phyloP scores from a whole-genome alignment of 805 yeast genomes.

The Candida pini region DNA sequence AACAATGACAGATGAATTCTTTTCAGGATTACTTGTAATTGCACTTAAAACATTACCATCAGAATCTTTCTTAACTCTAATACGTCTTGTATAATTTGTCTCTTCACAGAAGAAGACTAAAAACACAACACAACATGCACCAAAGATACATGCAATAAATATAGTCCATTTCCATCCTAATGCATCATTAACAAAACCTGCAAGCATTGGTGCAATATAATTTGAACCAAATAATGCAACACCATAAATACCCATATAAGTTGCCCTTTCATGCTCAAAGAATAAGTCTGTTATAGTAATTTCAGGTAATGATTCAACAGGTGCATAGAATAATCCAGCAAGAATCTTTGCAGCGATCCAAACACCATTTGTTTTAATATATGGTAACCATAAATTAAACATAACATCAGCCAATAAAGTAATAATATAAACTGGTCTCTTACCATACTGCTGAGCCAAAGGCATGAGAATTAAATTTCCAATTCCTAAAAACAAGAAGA shows the following conservation, averaged over 20 bases:
- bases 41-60: constrained; percentile 19
- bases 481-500: constrained; percentile 36
- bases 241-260: constrained; percentile 46
- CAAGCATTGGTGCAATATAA: constrained; percentile 53
- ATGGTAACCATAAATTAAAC: constrained; percentile 32
- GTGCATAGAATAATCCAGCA: constrained; percentile 29
- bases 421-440: constrained; percentile 31
- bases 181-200: constrained; percentile 48
- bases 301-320: constrained; percentile 44
- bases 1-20: no score
- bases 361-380: constrained; percentile 24
- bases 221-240: constrained; percentile 49
- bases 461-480: constrained; percentile 35
- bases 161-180: constrained; percentile 52
- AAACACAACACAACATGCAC: constrained; percentile 34
- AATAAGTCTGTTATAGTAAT: constrained; percentile 44
- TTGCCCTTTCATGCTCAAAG: constrained; percentile 47
- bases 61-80: constrained; percentile 21
- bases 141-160: constrained; percentile 42
- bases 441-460: constrained; percentile 34
- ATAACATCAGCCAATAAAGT: constrained; percentile 26
- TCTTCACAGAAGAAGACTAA: constrained; percentile 48
- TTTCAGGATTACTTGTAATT: no score
- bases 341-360: constrained; percentile 28
- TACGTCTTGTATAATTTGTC: constrained; percentile 39